Evolutionary conservation across 768 basidiomycete species (phyloP).

Genomic region (Tricholoma terreum): DNA sequence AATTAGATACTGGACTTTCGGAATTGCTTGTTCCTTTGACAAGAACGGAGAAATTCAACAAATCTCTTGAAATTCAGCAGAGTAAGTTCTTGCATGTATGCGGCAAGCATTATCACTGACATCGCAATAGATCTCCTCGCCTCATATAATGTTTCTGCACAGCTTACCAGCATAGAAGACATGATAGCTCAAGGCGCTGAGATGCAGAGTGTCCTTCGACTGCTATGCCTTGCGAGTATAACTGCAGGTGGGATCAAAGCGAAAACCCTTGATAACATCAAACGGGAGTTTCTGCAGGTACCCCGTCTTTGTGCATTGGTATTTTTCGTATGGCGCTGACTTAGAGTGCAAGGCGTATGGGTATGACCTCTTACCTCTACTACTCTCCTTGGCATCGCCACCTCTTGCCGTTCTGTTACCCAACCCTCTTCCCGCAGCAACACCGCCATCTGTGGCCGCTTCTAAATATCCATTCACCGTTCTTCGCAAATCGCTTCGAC

Average conservation of each 20-base stretch:
- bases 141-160: constrained; percentile 79
- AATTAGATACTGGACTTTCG: constrained; percentile 87
- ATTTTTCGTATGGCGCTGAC: background rate
- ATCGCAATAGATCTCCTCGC: constrained; percentile 77
- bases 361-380: constrained; percentile 64
- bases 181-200: constrained; percentile 86
- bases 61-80: constrained; percentile 92
- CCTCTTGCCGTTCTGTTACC: constrained; percentile 67
- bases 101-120: constrained; percentile 4
- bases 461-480: constrained; percentile 68
- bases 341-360: constrained; percentile 60
- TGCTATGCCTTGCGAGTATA: constrained; percentile 84
- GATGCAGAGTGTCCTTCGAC: constrained; percentile 70
- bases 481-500: constrained; percentile 79
- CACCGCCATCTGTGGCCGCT: constrained; percentile 34
- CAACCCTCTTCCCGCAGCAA: constrained; percentile 60
- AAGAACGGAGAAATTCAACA: constrained; percentile 84
- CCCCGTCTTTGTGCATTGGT: constrained; percentile 7
- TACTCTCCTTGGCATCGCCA: constrained; percentile 62
- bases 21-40: constrained; percentile 87
- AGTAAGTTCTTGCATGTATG: constrained; percentile 48
- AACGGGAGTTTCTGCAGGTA: constrained; percentile 87
- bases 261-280: constrained; percentile 82
- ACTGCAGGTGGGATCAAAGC: constrained; percentile 83
- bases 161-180: constrained; percentile 87